Percentiles rank a stretch among this genome's conserved stretches.
Evolutionary conservation across 163 green algal species (phyloP).

Genomic region (Trebouxia gelatinosa): DNA sequence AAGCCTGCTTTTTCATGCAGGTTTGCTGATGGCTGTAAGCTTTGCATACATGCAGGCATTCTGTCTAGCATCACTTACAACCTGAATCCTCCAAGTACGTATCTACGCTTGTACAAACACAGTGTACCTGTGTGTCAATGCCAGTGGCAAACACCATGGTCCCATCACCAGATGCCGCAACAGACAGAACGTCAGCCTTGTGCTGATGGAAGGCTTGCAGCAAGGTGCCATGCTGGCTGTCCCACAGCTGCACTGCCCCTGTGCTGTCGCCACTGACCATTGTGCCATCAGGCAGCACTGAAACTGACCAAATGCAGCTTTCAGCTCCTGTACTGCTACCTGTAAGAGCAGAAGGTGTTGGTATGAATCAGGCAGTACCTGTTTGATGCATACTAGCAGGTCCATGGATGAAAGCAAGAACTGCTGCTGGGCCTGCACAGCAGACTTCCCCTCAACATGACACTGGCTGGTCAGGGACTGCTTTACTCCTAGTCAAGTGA

Average conservation of each 20-base stretch:
- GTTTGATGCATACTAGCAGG: too few species aligned
- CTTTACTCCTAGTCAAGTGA: too few species aligned
- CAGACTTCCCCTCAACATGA: not conserved
- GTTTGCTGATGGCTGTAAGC: too few species aligned
- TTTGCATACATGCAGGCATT: too few species aligned
- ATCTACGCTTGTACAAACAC: too few species aligned
- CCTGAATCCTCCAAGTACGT: too few species aligned
- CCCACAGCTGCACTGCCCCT: conserved; percentile 86
- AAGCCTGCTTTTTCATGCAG: too few species aligned
- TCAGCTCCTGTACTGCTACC: conserved; percentile 32
- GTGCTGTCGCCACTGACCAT: conserved; percentile 84
- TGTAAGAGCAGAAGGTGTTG: not conserved
- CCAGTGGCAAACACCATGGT: conserved; percentile 79
- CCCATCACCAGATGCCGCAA: conserved; percentile 73
- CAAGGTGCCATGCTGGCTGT: conserved; percentile 79
- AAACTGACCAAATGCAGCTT: conserved; percentile 82
- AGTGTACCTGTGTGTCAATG: conserved; percentile 73
- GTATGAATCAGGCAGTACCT: not conserved
- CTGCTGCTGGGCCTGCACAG: not conserved
- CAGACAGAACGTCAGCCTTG: conserved; percentile 77
- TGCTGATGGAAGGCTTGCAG: conserved; percentile 62
- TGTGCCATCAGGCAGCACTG: conserved; percentile 82
- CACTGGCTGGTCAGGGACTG: too few species aligned
- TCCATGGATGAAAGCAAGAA: not conserved
- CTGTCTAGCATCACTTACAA: too few species aligned